These are phyloP conservation scores for Protomyces macrosporus DNA, from an alignment of 1,139 yeast genomes.

Conservation along the genomic window DNA sequence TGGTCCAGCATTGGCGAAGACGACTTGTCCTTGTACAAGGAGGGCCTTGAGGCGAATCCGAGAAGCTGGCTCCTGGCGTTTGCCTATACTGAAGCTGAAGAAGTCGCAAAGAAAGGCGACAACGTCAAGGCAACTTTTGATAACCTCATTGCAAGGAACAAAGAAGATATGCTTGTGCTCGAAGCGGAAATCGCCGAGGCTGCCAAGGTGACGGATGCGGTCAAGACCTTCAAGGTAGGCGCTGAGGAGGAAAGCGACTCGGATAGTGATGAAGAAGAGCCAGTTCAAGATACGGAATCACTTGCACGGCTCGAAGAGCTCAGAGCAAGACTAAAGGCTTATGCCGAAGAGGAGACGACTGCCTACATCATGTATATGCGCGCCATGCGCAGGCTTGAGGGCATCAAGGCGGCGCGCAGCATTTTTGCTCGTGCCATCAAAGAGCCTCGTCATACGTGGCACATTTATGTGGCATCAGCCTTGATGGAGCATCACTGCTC, in stretches of 20 bases:
- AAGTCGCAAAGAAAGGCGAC: constrained; percentile 51
- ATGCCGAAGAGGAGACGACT: constrained; percentile 37
- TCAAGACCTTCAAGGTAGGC: background rate
- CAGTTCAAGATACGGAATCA: background rate
- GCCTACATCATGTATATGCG: constrained; percentile 40
- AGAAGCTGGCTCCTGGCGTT: constrained; percentile 62
- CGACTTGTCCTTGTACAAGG: constrained; percentile 44
- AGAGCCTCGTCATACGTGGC: constrained; percentile 63
- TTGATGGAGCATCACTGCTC: constrained; percentile 67
- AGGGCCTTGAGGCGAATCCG: constrained; percentile 64
- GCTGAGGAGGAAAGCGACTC: constrained; percentile 1
- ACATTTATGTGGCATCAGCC: constrained; percentile 71
- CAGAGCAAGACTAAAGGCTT: constrained; percentile 28
- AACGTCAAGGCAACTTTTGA: constrained; percentile 53
- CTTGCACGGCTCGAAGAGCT: constrained; percentile 6
- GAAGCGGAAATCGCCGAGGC: constrained; percentile 35
- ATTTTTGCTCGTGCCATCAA: constrained; percentile 65
- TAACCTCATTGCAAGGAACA: constrained; percentile 44
- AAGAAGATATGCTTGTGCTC: constrained; percentile 29
- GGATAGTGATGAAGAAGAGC: background rate
- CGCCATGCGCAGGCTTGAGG: constrained; percentile 41
- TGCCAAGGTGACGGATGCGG: constrained; percentile 8
- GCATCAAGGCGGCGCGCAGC: constrained; percentile 43
- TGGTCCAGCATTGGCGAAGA: constrained; percentile 35
- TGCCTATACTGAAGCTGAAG: constrained; percentile 65